These are phyloP conservation scores for Helianthus annuus DNA, from an alignment of 129 eudicot species.

Conservation along the genomic window HanXRQr2.0-SUNRISE NC_035436.2:59849927-59850426, in stretches of 20 bases:
- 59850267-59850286: slow-evolving; percentile 60
- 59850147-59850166: neutral
- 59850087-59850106: slow-evolving; percentile 52
- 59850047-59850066: slow-evolving; percentile 60
- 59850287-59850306: slow-evolving; percentile 73
- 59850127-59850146: neutral
- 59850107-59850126: neutral
- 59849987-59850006: slow-evolving; percentile 73
- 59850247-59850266: slow-evolving; percentile 71
- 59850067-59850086: slow-evolving; percentile 63
- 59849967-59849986: slow-evolving; percentile 44
- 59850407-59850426: too few species aligned
- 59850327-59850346: slow-evolving; percentile 62
- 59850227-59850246: slow-evolving; percentile 67
- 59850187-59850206: slow-evolving; percentile 67
- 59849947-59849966: slow-evolving; percentile 63
- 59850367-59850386: neutral
- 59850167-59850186: neutral
- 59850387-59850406: neutral
- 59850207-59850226: slow-evolving; percentile 71
- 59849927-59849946: slow-evolving; percentile 75
- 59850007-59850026: slow-evolving; percentile 65
- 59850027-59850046: slow-evolving; percentile 70
- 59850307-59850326: slow-evolving; percentile 73
- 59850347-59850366: neutral